Base-by-base conservation (phyloP, 2,329 filamentous ascomycete genomes). In the Salinomyces thailandicus region DNA sequence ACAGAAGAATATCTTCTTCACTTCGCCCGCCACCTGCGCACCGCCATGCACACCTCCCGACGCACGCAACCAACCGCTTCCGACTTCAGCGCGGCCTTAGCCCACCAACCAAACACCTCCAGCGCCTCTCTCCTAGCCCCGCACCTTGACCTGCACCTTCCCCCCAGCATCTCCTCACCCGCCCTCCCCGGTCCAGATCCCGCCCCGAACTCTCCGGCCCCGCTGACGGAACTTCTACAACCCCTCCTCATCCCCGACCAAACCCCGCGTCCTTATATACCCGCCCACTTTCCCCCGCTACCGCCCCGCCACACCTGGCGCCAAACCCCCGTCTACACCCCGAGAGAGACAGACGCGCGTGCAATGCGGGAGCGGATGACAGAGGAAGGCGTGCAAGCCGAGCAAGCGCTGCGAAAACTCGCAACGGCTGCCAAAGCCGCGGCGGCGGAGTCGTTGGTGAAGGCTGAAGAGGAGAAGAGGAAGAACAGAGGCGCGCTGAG, bases 251-350 rank as follows among this genome's bases (percentile, higher is more conserved):
- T n/a, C 9, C 22, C 22, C 9, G 9, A 26, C 2, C 54, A 77
- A 11, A 69, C 66, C 16, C 65, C 62, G 37, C 62, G 65, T 30
- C 61, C 62, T 31, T 76, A 75, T 52, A 72, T 79, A 39, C 74
- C 75, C 1, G 59, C 61, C 33, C 72, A 79, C 42, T 75, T 81
- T 41, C 77, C 77, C 2, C 59, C 67, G 15, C 71, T 79, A 27
- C 77, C 77, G 5, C 75, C 75, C 33, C 71, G 68, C 51, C 77
- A 81, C 54, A 77, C 77, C 1, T 81, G 75, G 60, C 70, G 69
- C 46, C 59, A 69, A 17, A 79, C 76, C 1, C 63, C 73, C 0
- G 71, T 79, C 3, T 77, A 68, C 43, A 68, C 71, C 1, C 57
- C 69, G 26, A 67, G 76, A 41, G 74, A 79, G 44, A 69, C 63